Conservation (phyloP, 768 basidiomycete genomes). For the Glaciozyma antarctica region DNA sequence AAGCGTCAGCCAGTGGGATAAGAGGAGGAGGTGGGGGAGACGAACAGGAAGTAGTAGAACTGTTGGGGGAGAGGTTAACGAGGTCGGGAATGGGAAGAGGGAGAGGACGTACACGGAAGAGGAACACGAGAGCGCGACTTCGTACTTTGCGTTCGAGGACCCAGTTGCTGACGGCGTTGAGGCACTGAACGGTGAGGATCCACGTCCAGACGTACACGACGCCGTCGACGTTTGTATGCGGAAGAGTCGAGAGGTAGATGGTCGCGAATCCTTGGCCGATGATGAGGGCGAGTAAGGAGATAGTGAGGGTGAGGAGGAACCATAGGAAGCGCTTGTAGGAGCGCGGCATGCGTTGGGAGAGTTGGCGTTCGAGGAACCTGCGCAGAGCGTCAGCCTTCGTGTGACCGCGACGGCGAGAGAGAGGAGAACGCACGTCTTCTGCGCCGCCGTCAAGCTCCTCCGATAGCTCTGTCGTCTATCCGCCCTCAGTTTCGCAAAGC, state of each 20-base stretch:
- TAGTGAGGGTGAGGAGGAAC: slow-evolving; percentile 42
- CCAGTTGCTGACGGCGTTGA: slow-evolving; percentile 39
- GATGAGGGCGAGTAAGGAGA: slow-evolving; percentile 41
- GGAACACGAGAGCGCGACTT: slow-evolving; percentile 41
- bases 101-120: slow-evolving; percentile 37
- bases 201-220: slow-evolving; percentile 43
- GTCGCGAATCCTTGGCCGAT: slow-evolving; percentile 45
- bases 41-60: slow-evolving; percentile 1
- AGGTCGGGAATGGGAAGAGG: neutral
- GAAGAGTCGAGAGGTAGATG: slow-evolving; percentile 42
- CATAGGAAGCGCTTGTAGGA: slow-evolving; percentile 44
- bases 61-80: neutral
- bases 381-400: neutral
- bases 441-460: slow-evolving; percentile 38
- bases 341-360: slow-evolving; percentile 39
- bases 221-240: slow-evolving; percentile 42
- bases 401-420: neutral
- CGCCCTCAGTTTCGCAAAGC: slow-evolving; percentile 42
- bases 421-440: slow-evolving; percentile 37
- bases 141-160: slow-evolving; percentile 42
- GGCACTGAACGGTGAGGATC: slow-evolving; percentile 38
- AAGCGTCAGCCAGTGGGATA: slow-evolving; percentile 36
- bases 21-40: slow-evolving; percentile 28
- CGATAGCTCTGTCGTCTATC: slow-evolving; percentile 42
- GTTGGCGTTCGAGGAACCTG: slow-evolving; percentile 40